These are phyloP conservation scores for Barnettozyma wickerhamii DNA, from an alignment of 805 yeast genomes.

Conservation along the genomic window DNA sequence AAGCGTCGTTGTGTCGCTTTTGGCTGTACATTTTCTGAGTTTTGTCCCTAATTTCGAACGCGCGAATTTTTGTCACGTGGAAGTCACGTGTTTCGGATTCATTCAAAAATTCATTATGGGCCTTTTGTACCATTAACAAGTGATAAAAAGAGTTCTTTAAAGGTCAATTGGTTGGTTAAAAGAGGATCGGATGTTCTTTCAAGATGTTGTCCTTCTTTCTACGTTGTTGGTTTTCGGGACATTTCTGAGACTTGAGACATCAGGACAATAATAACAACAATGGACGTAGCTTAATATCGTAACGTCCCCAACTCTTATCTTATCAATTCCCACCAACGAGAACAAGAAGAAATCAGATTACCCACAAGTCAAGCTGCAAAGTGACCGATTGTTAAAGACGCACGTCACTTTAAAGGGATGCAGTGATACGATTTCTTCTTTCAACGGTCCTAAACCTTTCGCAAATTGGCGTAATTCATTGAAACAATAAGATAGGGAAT, in stretches of 20 bases:
- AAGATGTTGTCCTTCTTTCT: no score
- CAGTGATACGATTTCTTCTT: background rate
- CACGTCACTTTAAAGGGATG: no score
- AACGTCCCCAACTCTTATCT: background rate
- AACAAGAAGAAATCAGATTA: background rate
- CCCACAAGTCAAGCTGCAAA: background rate
- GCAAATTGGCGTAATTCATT: slow-evolving; percentile 1
- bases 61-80: background rate
- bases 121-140: no score
- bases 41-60: no score
- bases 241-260: no score
- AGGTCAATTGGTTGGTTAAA: no score
- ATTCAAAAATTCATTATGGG: no score
- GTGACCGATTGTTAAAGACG: background rate
- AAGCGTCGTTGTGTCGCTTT: background rate
- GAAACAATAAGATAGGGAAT: background rate
- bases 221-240: no score
- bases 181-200: no score
- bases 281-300: no score
- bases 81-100: background rate
- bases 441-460: background rate
- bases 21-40: slow-evolving; percentile 3
- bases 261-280: no score
- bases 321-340: background rate
- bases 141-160: no score